Conservation (phyloP, 148 eudicot genomes). For the Cornus suecica region DNA sequence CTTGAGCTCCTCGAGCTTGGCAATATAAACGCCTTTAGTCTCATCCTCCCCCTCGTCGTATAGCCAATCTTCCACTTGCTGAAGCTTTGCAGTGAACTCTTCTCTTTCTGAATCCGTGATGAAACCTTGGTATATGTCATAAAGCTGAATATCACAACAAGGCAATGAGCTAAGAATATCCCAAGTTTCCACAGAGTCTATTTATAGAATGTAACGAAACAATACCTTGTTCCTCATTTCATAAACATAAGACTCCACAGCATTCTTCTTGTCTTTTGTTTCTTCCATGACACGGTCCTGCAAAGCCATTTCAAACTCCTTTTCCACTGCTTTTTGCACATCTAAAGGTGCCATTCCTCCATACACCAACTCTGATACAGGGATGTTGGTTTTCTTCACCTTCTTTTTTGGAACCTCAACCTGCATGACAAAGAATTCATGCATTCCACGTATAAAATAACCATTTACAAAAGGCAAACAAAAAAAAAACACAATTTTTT, state of each 20-base stretch:
- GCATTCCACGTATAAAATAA: neutral
- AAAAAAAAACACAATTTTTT: no score
- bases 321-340: constrained; percentile 68
- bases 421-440: constrained; percentile 21
- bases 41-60: constrained; percentile 94
- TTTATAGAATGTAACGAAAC: neutral
- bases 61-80: constrained; percentile 78
- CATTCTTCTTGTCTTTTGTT: constrained; percentile 78
- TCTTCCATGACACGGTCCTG: constrained; percentile 87
- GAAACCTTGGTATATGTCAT: constrained; percentile 63
- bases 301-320: constrained; percentile 86
- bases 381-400: constrained; percentile 56
- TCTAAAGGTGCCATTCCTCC: constrained; percentile 49
- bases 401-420: constrained; percentile 63
- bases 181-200: neutral
- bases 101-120: constrained; percentile 64
- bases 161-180: neutral
- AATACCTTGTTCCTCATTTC: constrained; percentile 82
- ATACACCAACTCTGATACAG: constrained; percentile 49
- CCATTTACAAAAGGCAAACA: no score
- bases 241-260: constrained; percentile 78
- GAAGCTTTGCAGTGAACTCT: constrained; percentile 51
- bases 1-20: constrained; percentile 92
- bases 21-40: constrained; percentile 83
- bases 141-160: constrained; percentile 37